These are phyloP conservation scores for Didymella arachidicola DNA, from an alignment of 2,329 filamentous ascomycete species.

Conservation along the genomic window DNA sequence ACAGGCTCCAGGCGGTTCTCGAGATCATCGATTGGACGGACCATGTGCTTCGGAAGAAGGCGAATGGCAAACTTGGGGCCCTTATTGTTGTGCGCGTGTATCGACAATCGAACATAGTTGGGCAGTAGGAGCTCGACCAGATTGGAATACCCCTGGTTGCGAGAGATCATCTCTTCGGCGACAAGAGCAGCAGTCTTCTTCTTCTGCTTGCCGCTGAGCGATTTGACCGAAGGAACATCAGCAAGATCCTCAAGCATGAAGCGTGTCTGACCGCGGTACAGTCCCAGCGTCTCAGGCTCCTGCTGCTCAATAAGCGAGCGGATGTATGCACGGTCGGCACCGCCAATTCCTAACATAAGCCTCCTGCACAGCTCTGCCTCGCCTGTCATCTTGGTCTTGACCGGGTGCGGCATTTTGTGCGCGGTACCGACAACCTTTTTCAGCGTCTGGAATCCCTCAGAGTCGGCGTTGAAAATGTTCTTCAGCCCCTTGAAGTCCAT, in stretches of 20 bases:
- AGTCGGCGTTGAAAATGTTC: constrained; percentile 40
- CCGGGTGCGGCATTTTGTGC: constrained; percentile 38
- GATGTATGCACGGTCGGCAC: constrained; percentile 37
- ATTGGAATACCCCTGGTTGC: constrained; percentile 60
- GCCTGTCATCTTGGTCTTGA: constrained; percentile 40
- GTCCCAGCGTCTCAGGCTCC: constrained; percentile 38
- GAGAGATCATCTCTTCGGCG: constrained; percentile 50
- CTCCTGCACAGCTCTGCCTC: constrained; percentile 43
- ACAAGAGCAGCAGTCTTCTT: constrained; percentile 48
- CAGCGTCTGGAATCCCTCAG: constrained; percentile 33
- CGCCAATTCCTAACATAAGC: constrained; percentile 39
- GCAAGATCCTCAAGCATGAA: constrained; percentile 52
- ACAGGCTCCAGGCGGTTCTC: constrained; percentile 38
- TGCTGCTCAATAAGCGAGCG: constrained; percentile 39
- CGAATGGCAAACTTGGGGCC: constrained; percentile 56
- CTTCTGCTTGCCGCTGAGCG: constrained; percentile 41
- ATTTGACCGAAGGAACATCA: constrained; percentile 33
- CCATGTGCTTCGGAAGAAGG: constrained; percentile 46
- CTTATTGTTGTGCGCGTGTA: constrained; percentile 56
- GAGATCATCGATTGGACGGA: constrained; percentile 46
- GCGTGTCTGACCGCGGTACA: constrained; percentile 49
- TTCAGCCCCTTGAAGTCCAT: constrained; percentile 42
- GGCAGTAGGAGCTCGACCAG: constrained; percentile 58
- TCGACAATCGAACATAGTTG: constrained; percentile 57
- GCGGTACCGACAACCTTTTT: constrained; percentile 31